phyloP scores from a whole-genome alignment of 192 early-diverging fungal species.

The Rhizoclosmatium sp. region DNA sequence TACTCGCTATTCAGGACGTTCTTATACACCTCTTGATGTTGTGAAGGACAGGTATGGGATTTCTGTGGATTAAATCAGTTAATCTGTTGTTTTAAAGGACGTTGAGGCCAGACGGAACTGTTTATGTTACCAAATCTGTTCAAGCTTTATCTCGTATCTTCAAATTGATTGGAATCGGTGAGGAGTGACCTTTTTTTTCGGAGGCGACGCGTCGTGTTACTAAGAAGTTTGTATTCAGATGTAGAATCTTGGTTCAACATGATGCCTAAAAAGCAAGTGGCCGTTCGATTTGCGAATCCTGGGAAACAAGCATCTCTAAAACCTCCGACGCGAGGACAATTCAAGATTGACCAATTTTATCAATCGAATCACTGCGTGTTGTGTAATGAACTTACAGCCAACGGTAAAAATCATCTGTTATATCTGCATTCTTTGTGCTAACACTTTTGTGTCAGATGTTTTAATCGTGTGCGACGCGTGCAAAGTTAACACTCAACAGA shows the following conservation, averaged over 20 bases:
- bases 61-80: not conserved
- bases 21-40: conserved; percentile 73
- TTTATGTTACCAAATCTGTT: conserved; percentile 87
- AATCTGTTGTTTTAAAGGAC: conserved; percentile 47
- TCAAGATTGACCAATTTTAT: conserved; percentile 78
- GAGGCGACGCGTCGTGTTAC: conserved; percentile 27
- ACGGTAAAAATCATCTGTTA: conserved; percentile 41
- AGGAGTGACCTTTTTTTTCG: conserved; percentile 33
- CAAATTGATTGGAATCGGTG: conserved; percentile 77
- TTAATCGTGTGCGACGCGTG: conserved; percentile 45
- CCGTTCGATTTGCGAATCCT: conserved; percentile 43
- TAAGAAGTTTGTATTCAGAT: conserved; percentile 53
- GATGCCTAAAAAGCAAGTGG: conserved; percentile 71
- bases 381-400: conserved; percentile 58
- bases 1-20: conserved; percentile 74
- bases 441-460: not conserved
- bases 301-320: conserved; percentile 11
- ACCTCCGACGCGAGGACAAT: conserved; percentile 18
- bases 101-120: conserved; percentile 75
- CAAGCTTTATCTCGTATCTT: conserved; percentile 82
- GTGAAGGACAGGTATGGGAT: conserved; percentile 40
- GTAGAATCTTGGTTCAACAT: conserved; percentile 73
- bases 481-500: conserved; percentile 23
- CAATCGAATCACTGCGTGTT: conserved; percentile 67
- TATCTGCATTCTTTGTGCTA: not conserved